Percentiles rank a stretch among this genome's conserved stretches.
These are phyloP conservation scores for Mycena amicta DNA, from an alignment of 768 basidiomycete genomes.

Conservation along the genomic window DNA sequence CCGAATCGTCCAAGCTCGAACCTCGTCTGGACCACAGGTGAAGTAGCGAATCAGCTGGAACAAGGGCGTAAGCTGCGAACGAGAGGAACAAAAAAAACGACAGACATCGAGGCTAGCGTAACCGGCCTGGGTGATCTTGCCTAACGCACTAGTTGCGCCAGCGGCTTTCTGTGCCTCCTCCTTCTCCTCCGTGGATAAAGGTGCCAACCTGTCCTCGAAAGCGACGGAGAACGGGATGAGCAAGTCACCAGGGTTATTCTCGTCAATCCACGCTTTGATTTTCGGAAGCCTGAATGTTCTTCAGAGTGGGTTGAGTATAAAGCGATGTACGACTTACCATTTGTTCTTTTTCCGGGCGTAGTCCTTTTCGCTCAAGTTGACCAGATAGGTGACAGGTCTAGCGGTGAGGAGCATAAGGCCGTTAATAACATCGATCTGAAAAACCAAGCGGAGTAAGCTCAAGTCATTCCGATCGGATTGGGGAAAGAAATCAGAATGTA, in stretches of 20 bases:
- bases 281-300: constrained; percentile 71
- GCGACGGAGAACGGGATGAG: constrained; percentile 97
- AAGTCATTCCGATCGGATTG: background rate
- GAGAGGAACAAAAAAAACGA: constrained; percentile 11
- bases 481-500: background rate
- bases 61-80: background rate
- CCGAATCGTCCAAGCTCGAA: constrained; percentile 97
- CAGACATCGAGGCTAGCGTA: constrained; percentile 83
- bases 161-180: constrained; percentile 76
- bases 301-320: background rate
- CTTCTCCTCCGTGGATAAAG: constrained; percentile 66
- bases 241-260: constrained; percentile 92
- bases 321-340: constrained; percentile 58
- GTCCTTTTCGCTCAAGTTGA: constrained; percentile 94
- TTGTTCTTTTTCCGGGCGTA: constrained; percentile 99
- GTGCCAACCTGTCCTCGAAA: constrained; percentile 85
- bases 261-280: constrained; percentile 98
- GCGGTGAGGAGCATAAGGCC: constrained; percentile 88
- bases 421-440: constrained; percentile 89
- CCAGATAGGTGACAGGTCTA: constrained; percentile 96
- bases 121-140: constrained; percentile 95
- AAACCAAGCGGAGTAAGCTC: background rate
- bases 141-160: constrained; percentile 75
- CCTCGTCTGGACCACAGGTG: constrained; percentile 96
- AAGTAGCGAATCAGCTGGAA: constrained; percentile 89